Conservation (phyloP, 495 filamentous ascomycete genomes). For the Neurospora sp. region DNA sequence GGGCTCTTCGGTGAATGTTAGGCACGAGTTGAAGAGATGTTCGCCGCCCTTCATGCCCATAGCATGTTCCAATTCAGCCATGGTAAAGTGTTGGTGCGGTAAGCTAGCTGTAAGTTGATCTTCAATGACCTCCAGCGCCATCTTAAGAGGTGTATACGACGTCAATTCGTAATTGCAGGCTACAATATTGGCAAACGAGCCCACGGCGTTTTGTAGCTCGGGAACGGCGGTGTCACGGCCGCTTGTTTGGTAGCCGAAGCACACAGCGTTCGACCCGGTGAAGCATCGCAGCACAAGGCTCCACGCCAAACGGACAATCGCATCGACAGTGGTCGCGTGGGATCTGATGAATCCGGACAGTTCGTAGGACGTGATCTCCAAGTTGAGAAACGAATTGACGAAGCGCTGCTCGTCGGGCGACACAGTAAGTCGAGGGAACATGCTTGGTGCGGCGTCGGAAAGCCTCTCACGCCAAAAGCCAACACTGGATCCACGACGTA, state of each 20-base stretch:
- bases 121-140: constrained; percentile 26
- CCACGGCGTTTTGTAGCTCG: constrained; percentile 29
- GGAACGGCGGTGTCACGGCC: constrained; percentile 31
- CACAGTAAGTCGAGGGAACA: constrained; percentile 28
- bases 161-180: constrained; percentile 25
- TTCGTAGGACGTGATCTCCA: constrained; percentile 26
- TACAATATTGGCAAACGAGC: constrained; percentile 33
- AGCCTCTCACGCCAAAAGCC: constrained; percentile 35
- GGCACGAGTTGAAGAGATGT: constrained; percentile 35
- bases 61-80: constrained; percentile 32
- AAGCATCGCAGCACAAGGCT: constrained; percentile 34
- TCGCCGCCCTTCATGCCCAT: constrained; percentile 30
- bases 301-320: constrained; percentile 39
- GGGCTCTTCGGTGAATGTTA: constrained; percentile 35
- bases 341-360: constrained; percentile 26
- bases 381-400: constrained; percentile 26
- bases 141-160: constrained; percentile 20
- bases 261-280: constrained; percentile 28
- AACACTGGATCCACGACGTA: constrained; percentile 22
- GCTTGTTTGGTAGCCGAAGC: constrained; percentile 33
- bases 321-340: constrained; percentile 22
- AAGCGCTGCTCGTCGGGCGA: constrained; percentile 12
- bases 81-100: constrained; percentile 34
- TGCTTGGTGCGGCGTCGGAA: constrained; percentile 22
- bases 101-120: constrained; percentile 21